Evolutionary conservation across 441 rosid genomes (phyloP), one percentile per base, ranked within the genome.

Genomic region (Raphanus hybrid): DNA sequence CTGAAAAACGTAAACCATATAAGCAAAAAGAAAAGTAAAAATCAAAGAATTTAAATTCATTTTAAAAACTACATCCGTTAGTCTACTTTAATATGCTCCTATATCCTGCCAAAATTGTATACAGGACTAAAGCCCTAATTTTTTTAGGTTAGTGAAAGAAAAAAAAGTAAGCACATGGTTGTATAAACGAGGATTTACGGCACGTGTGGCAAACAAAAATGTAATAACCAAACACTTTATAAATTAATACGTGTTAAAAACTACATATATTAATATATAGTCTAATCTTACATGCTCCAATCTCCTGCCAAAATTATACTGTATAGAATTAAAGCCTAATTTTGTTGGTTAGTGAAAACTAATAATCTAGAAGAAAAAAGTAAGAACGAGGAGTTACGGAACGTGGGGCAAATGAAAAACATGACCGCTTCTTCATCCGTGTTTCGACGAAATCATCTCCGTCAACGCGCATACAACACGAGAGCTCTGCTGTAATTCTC

Each of bases 381-480:
- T 74, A 52, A 67, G 20, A 26, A 62, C n/a, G 45, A 52, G 20
- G 41, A 55, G 67, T n/a, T 20, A 48, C 8, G 26, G 58, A 77
- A 78, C 81, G 70, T 78, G 81, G 43, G 50, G 48, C 27, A 11
- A 26, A 71, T 14, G 26, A 57, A 10, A 59, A 78, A 50, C 11
- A 27, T 23, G 73, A 15, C 61, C 14, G 10, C 67, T 23, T 10
- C 52, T 20, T 18, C 2, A n/a, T 58, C 73, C 76, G 81, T 75
- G 80, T 77, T 41, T 12, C 71, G 60, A 64, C 75, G 75, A 57
- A 70, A 20, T 48, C 76, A 43, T 71, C 43, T 59, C 20, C 73
- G 60, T 34, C 63, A 67, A 78, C 81, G 81, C 81, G 81, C 59
- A 77, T 58, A 45, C 32, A 43, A 64, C 43, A 67, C 39, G 64